Evolutionary conservation across 768 basidiomycete genomes (phyloP).

Genomic region (Suillus clintonianus): DNA sequence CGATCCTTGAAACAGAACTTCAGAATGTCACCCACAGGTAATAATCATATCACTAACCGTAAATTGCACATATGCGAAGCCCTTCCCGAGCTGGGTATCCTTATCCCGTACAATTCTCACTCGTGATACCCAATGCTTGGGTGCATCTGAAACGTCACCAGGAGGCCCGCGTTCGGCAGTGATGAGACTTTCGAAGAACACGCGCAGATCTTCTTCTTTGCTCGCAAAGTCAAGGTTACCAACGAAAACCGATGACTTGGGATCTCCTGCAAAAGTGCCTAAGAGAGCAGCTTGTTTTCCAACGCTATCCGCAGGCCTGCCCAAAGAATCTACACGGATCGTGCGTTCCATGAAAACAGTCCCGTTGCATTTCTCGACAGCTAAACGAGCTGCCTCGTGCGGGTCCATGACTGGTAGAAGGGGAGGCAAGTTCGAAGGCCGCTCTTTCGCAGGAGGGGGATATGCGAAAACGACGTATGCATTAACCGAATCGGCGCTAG

Average conservation of each 20-base stretch:
- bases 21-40: neutral
- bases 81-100: constrained; percentile 92
- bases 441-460: constrained; percentile 41
- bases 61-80: constrained; percentile 92
- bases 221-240: constrained; percentile 92
- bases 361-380: constrained; percentile 64
- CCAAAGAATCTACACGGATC: constrained; percentile 76
- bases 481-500: constrained; percentile 71
- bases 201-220: constrained; percentile 86
- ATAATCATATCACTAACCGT: constrained; percentile 43
- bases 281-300: constrained; percentile 23
- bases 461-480: constrained; percentile 93
- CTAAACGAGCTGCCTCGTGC: constrained; percentile 64
- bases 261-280: constrained; percentile 49
- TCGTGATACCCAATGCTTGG: constrained; percentile 67
- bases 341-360: constrained; percentile 74
- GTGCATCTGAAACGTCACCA: constrained; percentile 35
- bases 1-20: constrained; percentile 59
- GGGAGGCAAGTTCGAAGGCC: constrained; percentile 55
- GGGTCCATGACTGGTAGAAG: constrained; percentile 57
- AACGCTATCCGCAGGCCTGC: constrained; percentile 21
- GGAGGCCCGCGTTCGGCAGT: constrained; percentile 69
- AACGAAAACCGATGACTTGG: constrained; percentile 84
- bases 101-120: constrained; percentile 90
- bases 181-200: constrained; percentile 82